Base-by-base conservation (phyloP, 352 stramenopile genomes). In the Halophytophthora polymorphica region DNA sequence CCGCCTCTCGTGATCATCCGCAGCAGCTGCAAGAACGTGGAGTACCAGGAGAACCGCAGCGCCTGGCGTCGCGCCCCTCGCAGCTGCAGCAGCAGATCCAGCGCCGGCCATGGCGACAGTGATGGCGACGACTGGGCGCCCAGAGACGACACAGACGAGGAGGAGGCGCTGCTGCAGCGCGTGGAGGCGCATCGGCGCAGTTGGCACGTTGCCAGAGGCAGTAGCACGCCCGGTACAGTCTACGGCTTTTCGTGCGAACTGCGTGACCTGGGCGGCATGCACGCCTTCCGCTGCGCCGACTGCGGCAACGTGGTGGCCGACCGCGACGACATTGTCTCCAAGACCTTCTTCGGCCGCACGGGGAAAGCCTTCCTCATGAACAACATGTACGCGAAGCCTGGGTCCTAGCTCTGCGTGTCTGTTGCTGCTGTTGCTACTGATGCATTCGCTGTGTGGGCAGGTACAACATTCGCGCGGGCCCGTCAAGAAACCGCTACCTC, bases 301-400 rank as follows among this genome's bases (percentile, higher is more conserved):
- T 92, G 82, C 42, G 77, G 71, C 10, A 83, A 69, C 31, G 55
- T 86, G 15, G 77, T 92, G 34, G 78, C 65, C 4, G 75, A 85
- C 29, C 77, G 67, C 18, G 78, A 85, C 51, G 82, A 92, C 34
- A 54, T 92, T 37, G 69, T 90, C 38, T 77, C 82, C 31, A 92
- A 88, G 58, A 83, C 77, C 41, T 90, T 92, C 61, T 90, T 86
- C 40, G 78, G 78, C 2, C 74, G 73, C 50, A 86, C 70, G 35
- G 82, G 82, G 48, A 92, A 88, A 45, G 76, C 78, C 14, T 92
- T 82, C 45, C 58, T 90, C 21, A 77, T 89, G 66, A 85, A 88
- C 60, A 85, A 67, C 64, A 88, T 92, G 81, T 89, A 64, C 44
- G 71, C n/a, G 14, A 39, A 15, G 12, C 17, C 34, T 14, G 17